Evolutionary conservation across 169 alveolate species (phyloP).

Genomic region (Cryptosporidium xiaoi): DNA sequence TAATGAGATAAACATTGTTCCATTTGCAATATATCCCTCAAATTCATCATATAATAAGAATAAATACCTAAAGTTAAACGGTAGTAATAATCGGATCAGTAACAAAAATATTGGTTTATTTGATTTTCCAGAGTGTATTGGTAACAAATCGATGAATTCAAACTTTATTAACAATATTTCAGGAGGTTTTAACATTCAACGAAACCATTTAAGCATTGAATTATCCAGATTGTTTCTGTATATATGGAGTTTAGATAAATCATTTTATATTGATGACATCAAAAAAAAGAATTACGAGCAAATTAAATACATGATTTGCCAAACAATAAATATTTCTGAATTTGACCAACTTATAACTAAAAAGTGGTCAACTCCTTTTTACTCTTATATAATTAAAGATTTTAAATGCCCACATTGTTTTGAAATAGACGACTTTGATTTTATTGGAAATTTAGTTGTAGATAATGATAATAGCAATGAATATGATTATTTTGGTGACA

Average conservation of each 20-base stretch:
- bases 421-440: conserved; percentile 69
- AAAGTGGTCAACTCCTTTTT: conserved; percentile 32
- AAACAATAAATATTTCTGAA: conserved; percentile 36
- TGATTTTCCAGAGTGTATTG: conserved; percentile 40
- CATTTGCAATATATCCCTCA: conserved; percentile 38
- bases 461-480: conserved; percentile 15
- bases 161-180: no score
- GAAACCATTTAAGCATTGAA: conserved; percentile 4
- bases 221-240: conserved; percentile 14
- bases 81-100: background rate
- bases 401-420: conserved; percentile 55
- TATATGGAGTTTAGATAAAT: conserved; percentile 41
- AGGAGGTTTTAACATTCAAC: background rate
- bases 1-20: conserved; percentile 8
- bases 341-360: conserved; percentile 17
- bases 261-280: conserved; percentile 22
- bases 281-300: conserved; percentile 24
- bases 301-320: conserved; percentile 32
- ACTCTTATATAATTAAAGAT: conserved; percentile 37
- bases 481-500: background rate
- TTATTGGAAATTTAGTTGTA: conserved; percentile 27
- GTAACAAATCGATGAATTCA: background rate
- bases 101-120: conserved; percentile 20
- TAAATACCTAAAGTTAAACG: background rate
- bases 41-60: background rate